Evolutionary conservation across 2,329 filamentous ascomycete genomes (phyloP).

Genomic region (Pseudopithomyces maydicus): DNA sequence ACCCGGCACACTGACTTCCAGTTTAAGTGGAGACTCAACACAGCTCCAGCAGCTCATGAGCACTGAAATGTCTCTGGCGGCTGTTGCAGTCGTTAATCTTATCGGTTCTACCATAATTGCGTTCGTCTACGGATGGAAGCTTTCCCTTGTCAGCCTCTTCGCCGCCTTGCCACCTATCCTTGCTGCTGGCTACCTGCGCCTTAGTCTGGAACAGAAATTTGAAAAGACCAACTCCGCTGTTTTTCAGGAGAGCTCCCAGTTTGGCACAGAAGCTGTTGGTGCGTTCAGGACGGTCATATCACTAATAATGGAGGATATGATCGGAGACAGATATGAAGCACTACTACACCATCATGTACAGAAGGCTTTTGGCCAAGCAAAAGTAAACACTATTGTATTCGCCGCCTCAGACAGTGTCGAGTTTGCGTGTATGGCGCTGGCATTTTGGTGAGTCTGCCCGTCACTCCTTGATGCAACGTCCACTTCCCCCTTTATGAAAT

Average conservation of each 20-base stretch:
- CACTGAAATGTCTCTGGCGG: slow-evolving; percentile 62
- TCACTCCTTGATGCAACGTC: background rate
- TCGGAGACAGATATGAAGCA: slow-evolving; percentile 64
- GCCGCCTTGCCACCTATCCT: slow-evolving; percentile 61
- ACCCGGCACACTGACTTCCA: slow-evolving; percentile 64
- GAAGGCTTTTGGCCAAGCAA: slow-evolving; percentile 65
- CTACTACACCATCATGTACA: slow-evolving; percentile 65
- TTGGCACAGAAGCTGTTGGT: slow-evolving; percentile 74
- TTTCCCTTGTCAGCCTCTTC: slow-evolving; percentile 70
- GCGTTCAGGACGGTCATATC: slow-evolving; percentile 75
- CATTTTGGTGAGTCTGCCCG: slow-evolving; percentile 57
- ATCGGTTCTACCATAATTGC: slow-evolving; percentile 68
- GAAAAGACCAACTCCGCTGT: slow-evolving; percentile 71
- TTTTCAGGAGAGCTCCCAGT: slow-evolving; percentile 73
- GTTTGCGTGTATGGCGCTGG: slow-evolving; percentile 66
- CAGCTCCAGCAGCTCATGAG: slow-evolving; percentile 68
- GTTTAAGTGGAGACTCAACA: slow-evolving; percentile 61
- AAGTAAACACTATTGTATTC: slow-evolving; percentile 68
- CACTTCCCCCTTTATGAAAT: background rate
- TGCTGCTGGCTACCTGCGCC: slow-evolving; percentile 54
- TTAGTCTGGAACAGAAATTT: slow-evolving; percentile 68
- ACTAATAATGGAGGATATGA: slow-evolving; percentile 71
- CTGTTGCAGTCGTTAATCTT: slow-evolving; percentile 70
- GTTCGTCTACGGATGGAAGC: slow-evolving; percentile 77
- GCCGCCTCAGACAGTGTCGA: slow-evolving; percentile 71